Evolutionary conservation across 148 eudicot species (phyloP).

Genomic region (Fagopyrum homotropicum): DNA sequence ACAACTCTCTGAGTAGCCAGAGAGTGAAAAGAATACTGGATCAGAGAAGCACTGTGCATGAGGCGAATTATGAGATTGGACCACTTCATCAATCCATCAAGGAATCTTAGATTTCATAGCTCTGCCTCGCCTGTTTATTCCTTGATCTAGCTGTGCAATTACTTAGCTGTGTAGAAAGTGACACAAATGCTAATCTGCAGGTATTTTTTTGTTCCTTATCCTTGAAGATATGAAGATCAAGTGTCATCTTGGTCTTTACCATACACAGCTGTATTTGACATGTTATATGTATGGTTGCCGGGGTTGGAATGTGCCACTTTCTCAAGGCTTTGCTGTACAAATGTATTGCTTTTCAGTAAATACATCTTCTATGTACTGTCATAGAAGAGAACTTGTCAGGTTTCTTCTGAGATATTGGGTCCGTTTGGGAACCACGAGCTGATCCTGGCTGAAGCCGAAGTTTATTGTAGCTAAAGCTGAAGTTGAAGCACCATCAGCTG

Average conservation of each 20-base stretch:
- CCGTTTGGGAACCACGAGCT: too few relatives aligned
- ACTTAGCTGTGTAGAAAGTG: too few relatives aligned
- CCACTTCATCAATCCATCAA: not conserved
- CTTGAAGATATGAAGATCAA: too few relatives aligned
- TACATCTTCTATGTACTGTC: not conserved
- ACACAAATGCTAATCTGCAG: not conserved
- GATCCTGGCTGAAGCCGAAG: too few relatives aligned
- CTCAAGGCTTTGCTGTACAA: not conserved
- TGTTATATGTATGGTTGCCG: not conserved
- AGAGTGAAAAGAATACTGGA: conserved; percentile 45
- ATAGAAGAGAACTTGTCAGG: not conserved
- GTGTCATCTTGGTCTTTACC: not conserved
- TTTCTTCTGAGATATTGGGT: not conserved
- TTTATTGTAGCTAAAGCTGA: too few relatives aligned
- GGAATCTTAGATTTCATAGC: not conserved
- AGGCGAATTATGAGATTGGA: not conserved
- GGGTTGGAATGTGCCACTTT: not conserved
- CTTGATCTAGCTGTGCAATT: too few relatives aligned
- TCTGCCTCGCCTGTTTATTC: not conserved
- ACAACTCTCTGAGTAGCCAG: conserved; percentile 52
- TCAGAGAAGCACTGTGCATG: conserved; percentile 17
- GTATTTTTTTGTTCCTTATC: not conserved
- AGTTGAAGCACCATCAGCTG: too few relatives aligned
- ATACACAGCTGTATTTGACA: too few relatives aligned
- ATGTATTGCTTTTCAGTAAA: not conserved